Evolutionary conservation across 148 eudicot species (phyloP), one percentile per base, ranked within the genome.

Genomic region (Spergularia bocconei): DNA sequence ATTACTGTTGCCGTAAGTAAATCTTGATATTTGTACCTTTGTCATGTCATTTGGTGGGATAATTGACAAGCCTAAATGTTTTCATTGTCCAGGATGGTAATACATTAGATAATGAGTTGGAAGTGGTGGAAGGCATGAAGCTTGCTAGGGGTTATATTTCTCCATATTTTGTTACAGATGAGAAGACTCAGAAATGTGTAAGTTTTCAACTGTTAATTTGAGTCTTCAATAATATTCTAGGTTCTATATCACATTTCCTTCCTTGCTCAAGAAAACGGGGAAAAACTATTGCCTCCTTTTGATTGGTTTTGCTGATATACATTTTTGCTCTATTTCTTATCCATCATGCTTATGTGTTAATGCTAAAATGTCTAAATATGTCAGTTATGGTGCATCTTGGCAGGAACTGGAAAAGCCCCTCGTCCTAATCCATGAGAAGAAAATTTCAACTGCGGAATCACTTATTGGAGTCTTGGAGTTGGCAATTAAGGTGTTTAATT

Each of bases 41-140:
- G 63, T 20, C 57, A 58, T 73, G 66, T 44, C 52, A 36, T 23
- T 60, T 33, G 1, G 10, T 55, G 20, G 15, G 59, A 69, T 72
- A 71, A 68, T 47, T 76, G 17, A 61, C 16, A 67, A 25, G 29
- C 11, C 53, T 69, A 48, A 57, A 25, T 66, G 67, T 58, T 65
- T 51, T 63, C 77, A 54, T 56, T 44, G 44, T 71, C 66, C 86
- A 95, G 97, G 93, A 95, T 75, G 98, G 98, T 29, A 92, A 92
- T 82, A 95, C 92, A 69, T 60, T 92, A 81, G 90, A 89, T 52
- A 85, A 95, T 76, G 97, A 95, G 78, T 77, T 95, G 89, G 98
- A 92, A 81, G 96, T 95, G 79, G 97, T 95, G 80, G 98, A 95
- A 79, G 97, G 98, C 70, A 89, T 95, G 98, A 92, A 95, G 87